A percentile compares a stretch with the other conserved stretches of the same genome.
Conservation (phyloP, 805 yeast genomes). For the Suhomyces faveliae region DNA sequence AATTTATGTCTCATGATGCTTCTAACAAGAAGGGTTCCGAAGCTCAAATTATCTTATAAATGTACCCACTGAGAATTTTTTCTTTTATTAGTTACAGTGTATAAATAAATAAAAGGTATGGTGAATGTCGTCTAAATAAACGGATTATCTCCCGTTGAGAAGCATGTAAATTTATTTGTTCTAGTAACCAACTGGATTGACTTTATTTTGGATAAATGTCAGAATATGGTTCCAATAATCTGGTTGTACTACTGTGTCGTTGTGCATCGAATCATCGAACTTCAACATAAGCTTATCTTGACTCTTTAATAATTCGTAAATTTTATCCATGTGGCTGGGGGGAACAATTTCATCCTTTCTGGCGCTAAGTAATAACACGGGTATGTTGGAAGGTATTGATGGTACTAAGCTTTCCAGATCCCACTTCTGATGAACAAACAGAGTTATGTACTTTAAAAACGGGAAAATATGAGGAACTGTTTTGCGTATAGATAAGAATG, state of each 20-base stretch:
- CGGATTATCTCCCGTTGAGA: too few species aligned
- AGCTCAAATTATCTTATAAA: conserved; percentile 34
- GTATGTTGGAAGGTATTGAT: conserved; percentile 50
- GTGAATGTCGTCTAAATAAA: neutral
- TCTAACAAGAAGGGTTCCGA: conserved; percentile 40
- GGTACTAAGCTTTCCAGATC: conserved; percentile 63
- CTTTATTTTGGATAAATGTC: conserved; percentile 49
- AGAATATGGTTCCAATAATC: conserved; percentile 74
- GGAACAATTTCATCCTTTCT: conserved; percentile 87
- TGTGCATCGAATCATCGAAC: conserved; percentile 68
- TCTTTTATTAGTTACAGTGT: conserved; percentile 1
- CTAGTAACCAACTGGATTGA: conserved; percentile 40
- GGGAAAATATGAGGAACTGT: conserved; percentile 77
- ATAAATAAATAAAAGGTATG: conserved; percentile 1
- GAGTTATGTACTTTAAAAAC: conserved; percentile 50
- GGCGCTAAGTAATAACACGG: conserved; percentile 72
- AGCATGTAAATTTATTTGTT: conserved; percentile 1
- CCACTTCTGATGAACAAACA: conserved; percentile 80
- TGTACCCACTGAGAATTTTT: neutral
- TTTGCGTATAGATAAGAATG: conserved; percentile 73
- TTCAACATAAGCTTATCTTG: conserved; percentile 50
- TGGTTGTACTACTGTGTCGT: conserved; percentile 74
- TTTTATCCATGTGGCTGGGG: conserved; percentile 69
- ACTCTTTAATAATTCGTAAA: conserved; percentile 54
- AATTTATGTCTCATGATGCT: conserved; percentile 70